Conservation (phyloP, 495 filamentous ascomycete species). For the Aspergillus sclerotiicarbonarius region DNA sequence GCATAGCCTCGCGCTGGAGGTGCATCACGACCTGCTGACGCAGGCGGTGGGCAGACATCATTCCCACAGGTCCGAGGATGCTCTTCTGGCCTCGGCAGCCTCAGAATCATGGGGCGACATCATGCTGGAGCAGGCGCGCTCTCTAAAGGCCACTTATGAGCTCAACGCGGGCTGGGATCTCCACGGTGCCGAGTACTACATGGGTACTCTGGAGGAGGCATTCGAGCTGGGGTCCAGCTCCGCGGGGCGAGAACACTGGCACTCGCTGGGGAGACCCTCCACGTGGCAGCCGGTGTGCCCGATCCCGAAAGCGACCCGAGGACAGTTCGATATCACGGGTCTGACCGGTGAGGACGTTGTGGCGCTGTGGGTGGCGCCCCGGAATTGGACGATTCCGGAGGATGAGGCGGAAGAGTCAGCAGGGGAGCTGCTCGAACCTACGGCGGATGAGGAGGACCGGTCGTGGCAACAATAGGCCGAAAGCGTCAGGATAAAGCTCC, state of each 20-base stretch:
- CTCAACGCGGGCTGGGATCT: background rate
- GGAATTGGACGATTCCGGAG: background rate
- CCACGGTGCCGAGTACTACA: background rate
- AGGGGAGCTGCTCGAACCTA: background rate
- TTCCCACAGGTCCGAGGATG: background rate
- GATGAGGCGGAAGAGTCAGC: background rate
- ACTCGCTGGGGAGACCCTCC: background rate
- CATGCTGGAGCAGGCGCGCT: background rate
- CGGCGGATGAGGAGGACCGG: background rate
- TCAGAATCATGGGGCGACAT: background rate
- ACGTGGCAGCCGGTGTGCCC: background rate
- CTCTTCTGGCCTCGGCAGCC: background rate
- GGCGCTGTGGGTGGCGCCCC: background rate
- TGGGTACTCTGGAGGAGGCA: background rate
- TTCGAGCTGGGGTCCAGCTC: background rate
- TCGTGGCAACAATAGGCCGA: background rate
- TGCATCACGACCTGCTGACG: background rate
- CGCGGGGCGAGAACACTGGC: background rate
- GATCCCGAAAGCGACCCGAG: background rate
- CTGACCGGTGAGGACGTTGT: background rate
- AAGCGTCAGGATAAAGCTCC: too few species aligned
- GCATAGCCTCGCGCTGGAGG: background rate
- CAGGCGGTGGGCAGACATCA: background rate
- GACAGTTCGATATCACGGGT: background rate
- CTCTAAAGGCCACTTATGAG: background rate